Conservation (phyloP, 2,329 filamentous ascomycete genomes). For the Fusarium illudens region DNA sequence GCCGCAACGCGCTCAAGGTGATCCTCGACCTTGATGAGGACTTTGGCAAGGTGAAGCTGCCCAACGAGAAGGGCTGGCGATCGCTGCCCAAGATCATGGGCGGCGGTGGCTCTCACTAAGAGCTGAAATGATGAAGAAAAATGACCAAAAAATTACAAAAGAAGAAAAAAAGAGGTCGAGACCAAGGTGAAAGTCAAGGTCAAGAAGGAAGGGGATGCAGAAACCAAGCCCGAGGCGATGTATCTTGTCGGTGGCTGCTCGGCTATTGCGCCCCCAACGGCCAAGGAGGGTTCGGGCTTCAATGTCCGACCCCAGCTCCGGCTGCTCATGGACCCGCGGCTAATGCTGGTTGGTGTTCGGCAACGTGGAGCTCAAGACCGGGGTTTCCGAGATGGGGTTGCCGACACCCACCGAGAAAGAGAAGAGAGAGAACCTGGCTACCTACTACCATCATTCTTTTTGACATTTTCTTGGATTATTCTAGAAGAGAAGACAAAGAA, state of each 20-base stretch:
- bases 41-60: slow-evolving; percentile 79
- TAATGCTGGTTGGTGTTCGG: slow-evolving; percentile 3
- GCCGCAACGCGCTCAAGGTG: slow-evolving; percentile 92
- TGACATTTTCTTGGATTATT: slow-evolving; percentile 21
- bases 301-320: slow-evolving; percentile 23
- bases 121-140: slow-evolving; percentile 2
- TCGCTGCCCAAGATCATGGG: slow-evolving; percentile 60
- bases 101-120: slow-evolving; percentile 46
- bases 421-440: no score
- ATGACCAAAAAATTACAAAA: background rate
- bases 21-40: slow-evolving; percentile 94
- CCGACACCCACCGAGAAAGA: no score
- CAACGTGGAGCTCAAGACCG: background rate
- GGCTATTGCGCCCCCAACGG: slow-evolving; percentile 29
- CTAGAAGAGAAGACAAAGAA: slow-evolving; percentile 15
- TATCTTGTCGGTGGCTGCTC: slow-evolving; percentile 33
- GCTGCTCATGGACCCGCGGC: slow-evolving; percentile 28
- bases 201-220: slow-evolving; percentile 13
- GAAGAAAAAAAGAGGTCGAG: background rate
- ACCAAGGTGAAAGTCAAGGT: slow-evolving; percentile 6
- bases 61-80: slow-evolving; percentile 62
- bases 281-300: slow-evolving; percentile 17
- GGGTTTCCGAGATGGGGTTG: background rate
- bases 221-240: slow-evolving; percentile 3
- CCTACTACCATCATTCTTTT: slow-evolving; percentile 12